Evolutionary conservation across 208 protist species (phyloP), one percentile per base, ranked within the genome.

Genomic region (Trypanosoma platydactyli): DNA sequence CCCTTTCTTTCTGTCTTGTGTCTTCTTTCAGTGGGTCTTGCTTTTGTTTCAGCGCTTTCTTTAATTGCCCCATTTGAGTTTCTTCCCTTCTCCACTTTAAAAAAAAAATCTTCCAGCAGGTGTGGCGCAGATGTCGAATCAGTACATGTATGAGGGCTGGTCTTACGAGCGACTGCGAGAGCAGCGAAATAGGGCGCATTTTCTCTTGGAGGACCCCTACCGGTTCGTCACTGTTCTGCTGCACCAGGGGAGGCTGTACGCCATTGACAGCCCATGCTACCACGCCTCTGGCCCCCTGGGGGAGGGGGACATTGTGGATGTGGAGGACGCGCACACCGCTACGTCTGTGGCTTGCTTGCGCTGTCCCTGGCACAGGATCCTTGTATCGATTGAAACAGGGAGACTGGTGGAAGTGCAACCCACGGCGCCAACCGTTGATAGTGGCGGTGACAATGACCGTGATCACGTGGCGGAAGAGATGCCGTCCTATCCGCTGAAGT

Each of bases 181-280:
- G 48, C 84, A 93, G 76, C 79, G 89, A 41, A 82, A 87, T 45
- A 77, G 89, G 12, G 86, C 87, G 22, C 89, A 95, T 60, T 92
- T 95, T 64, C 75, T 95, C 18, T 73, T 95, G 1, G 84, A 88
- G 30, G 86, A 92, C 48, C 86, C 86, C 0, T 87, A 85, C 40
- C 84, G 86, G 22, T 95, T 86, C 64, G 81, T 95, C 27, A 92
- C 89, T 13, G 89, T 95, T 27, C 62, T 95, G 40, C 78, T 95
- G n/a, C 64, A 76, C 33, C 11, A 41, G 5, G 65, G 76, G 5
- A 67, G 73, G 60, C 74, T 95, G 58, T 81, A 80, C 67, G 89
- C 81, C 51, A 79, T 96, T 24, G 90, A 96, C 71, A 90, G 81
- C 46, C 80, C 87, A 5, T 96, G 90, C 55, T 96, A 92, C 60